phyloP scores from a whole-genome alignment of 75 land plant genomes.

The Pinus tabuliformis region DNA sequence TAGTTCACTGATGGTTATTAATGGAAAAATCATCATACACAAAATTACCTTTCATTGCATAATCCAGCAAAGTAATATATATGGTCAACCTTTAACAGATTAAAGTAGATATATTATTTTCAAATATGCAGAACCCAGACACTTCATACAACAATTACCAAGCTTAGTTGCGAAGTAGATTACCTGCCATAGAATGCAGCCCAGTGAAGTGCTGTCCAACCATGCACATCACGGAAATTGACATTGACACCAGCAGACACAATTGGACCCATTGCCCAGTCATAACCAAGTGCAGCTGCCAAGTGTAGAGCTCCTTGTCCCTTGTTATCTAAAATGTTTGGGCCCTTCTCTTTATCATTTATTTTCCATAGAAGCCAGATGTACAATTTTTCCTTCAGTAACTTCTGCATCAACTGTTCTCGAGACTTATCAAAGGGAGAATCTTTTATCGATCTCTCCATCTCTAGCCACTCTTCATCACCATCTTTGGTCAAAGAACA shows the following conservation, averaged over 20 bases:
- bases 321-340: constrained; percentile 49
- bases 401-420: constrained; percentile 42
- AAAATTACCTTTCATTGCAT: background rate
- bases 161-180: background rate
- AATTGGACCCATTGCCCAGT: constrained; percentile 75
- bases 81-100: background rate
- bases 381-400: constrained; percentile 50
- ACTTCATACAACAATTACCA: background rate
- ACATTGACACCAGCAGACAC: constrained; percentile 70
- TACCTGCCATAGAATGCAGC: constrained; percentile 89
- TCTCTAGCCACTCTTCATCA: constrained; percentile 30
- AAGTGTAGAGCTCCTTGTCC: constrained; percentile 82
- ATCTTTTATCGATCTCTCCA: constrained; percentile 11
- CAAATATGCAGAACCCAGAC: background rate
- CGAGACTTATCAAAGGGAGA: constrained; percentile 6
- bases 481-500: constrained; percentile 7
- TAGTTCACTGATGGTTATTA: background rate
- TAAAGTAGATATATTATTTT: background rate
- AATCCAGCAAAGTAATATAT: background rate
- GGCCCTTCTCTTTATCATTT: constrained; percentile 59
- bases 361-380: constrained; percentile 63
- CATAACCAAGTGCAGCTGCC: constrained; percentile 94
- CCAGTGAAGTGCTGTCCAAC: constrained; percentile 93
- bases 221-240: constrained; percentile 73
- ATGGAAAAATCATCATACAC: background rate